phyloP scores from a whole-genome alignment of 1,284 basidiomycete species.

The Golubevia sp. region DNA sequence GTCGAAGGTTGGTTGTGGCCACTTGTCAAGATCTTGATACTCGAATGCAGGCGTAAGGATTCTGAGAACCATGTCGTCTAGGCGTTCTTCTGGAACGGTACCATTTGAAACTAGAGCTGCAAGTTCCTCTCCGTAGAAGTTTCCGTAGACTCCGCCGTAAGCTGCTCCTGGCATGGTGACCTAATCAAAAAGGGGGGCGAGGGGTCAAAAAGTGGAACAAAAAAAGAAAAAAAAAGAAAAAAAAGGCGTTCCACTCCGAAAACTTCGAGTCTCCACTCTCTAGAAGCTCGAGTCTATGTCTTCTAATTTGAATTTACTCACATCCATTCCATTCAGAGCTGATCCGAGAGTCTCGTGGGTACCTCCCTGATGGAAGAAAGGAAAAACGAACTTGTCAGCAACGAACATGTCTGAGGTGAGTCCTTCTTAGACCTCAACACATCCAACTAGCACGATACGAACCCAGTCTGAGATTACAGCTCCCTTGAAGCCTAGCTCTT shows the following conservation, averaged over 20 bases:
- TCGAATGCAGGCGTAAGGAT: conserved; percentile 22
- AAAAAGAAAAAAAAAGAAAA: too few species aligned
- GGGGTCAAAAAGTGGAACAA: too few species aligned
- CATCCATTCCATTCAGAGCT: too few species aligned
- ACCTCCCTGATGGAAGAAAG: too few species aligned
- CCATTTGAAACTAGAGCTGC: conserved; percentile 42
- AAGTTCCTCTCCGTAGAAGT: conserved; percentile 30
- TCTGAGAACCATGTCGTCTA: conserved; percentile 35
- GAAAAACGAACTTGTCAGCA: too few species aligned
- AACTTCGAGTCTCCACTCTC: too few species aligned
- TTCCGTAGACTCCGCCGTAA: conserved; percentile 20
- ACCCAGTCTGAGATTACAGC: neutral
- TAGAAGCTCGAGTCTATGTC: too few species aligned
- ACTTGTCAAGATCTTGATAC: conserved; percentile 14
- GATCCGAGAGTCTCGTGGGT: too few species aligned
- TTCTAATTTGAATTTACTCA: neutral
- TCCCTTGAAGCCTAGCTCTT: neutral
- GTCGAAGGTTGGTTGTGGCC: conserved; percentile 24
- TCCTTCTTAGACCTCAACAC: too few species aligned
- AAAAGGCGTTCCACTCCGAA: too few species aligned
- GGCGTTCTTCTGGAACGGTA: conserved; percentile 30
- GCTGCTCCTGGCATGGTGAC: neutral
- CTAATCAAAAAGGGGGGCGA: too few species aligned
- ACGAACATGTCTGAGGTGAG: too few species aligned
- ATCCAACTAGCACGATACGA: neutral